Percentiles rank a stretch among this genome's conserved stretches.
These are phyloP conservation scores for Citrus maxima DNA, from an alignment of 345 rosid genomes.

Conservation along the genomic window DNA sequence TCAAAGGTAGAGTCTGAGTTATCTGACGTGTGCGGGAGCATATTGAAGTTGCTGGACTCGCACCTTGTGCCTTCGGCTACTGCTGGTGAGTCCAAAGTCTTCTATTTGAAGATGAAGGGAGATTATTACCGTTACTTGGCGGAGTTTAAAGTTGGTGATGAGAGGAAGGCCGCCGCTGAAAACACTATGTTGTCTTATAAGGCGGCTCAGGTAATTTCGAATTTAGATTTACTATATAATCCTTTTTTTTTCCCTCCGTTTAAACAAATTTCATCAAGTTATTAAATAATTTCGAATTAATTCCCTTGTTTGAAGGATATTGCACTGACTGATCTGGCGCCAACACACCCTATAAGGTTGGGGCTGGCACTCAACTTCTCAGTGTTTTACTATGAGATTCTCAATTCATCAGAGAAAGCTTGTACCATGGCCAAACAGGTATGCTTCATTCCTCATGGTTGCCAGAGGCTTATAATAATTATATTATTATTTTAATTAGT, in stretches of 20 bases:
- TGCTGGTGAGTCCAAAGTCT: slow-evolving; percentile 34
- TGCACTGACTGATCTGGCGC: slow-evolving; percentile 27
- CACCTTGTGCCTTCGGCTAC: slow-evolving; percentile 30
- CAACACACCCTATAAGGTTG: slow-evolving; percentile 37
- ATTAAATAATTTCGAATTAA: not conserved
- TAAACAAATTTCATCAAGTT: not conserved
- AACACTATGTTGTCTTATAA: slow-evolving; percentile 35
- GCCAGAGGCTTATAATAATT: not conserved
- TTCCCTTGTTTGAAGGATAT: slow-evolving; percentile 22
- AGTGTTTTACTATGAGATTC: slow-evolving; percentile 42
- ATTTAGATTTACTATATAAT: not conserved
- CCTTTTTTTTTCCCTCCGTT: fast-evolving
- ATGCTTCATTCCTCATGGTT: not conserved
- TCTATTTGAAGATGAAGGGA: slow-evolving; percentile 39
- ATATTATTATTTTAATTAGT: not conserved
- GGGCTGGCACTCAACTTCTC: slow-evolving; percentile 44
- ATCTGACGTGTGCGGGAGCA: slow-evolving; percentile 25
- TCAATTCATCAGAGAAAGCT: slow-evolving; percentile 37
- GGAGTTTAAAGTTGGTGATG: slow-evolving; percentile 34
- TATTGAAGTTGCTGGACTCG: slow-evolving; percentile 28
- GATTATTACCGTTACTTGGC: slow-evolving; percentile 38
- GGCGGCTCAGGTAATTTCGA: slow-evolving; percentile 31
- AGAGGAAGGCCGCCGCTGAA: slow-evolving; percentile 37
- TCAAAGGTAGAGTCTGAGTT: slow-evolving; percentile 34
- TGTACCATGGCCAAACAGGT: slow-evolving; percentile 35